Evolutionary conservation across 345 rosid species (phyloP), one percentile per base, ranked within the genome.

Genomic region (Conringia planisiliqua): DNA sequence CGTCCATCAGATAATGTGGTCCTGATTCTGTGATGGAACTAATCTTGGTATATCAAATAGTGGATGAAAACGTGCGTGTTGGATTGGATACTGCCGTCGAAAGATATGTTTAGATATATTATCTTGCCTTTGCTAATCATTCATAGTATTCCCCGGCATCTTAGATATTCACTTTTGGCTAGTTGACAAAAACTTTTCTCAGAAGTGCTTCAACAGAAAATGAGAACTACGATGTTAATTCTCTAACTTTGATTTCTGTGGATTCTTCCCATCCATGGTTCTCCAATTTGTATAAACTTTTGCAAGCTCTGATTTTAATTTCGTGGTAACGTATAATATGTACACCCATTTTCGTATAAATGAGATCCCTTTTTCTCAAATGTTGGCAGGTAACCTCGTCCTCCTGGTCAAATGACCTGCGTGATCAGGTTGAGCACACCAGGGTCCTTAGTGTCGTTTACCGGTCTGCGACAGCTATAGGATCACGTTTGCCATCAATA

Each of bases 351-450:
- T 50, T 54, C 55, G 17, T 33, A 54, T 17, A 33, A 32, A 35
- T 32, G 44, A 62, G 60, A 70, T 62, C 32, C 35, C 17, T 5
- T 16, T 42, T 64, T 56, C 66, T 32, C 17, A 7, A 52, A 67
- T 78, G 52, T 70, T 30, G 48, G 65, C 82, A 87, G 99, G 99
- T 95, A 73, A 90, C 92, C 32, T 86, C 97, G 65, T 95, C 99
- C 38, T 92, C 99, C 3, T 95, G 99, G 97, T 80, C 91, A 67
- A 95, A 86, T 83, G 99, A 92, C 82, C 83, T 95, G 85, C 80
- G 91, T 76, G 97, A 90, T 75, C 99, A 92, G 82, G 93, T 95
- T 17, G 93, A 90, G 83, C 93, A 50, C 32, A 92, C 91, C 7
- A 86, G 96, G 78, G 96, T 95, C 65, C 82, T 92, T 67, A 92